Percentiles rank a stretch among this genome's conserved stretches.
Conservation (phyloP, 306 rosid species). For the Cicer yamashitae region DNA sequence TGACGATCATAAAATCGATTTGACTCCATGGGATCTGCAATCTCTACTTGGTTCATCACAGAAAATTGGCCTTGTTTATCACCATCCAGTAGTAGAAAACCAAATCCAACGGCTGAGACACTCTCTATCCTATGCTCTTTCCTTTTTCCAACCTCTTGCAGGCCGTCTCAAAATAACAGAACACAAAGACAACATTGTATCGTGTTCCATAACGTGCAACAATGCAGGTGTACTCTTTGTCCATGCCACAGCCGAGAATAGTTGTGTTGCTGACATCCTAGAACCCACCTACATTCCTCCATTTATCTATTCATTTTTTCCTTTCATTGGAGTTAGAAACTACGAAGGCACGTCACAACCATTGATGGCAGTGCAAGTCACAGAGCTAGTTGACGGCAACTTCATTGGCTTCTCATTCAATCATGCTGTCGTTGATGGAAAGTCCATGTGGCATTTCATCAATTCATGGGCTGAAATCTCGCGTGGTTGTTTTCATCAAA, state of each 20-base stretch:
- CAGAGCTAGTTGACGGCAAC: background rate
- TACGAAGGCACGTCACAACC: background rate
- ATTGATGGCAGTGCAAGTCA: background rate
- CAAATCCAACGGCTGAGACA: background rate
- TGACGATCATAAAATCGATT: background rate
- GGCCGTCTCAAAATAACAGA: background rate
- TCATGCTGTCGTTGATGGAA: background rate
- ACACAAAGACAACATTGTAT: background rate
- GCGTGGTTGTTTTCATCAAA: background rate
- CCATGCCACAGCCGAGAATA: background rate
- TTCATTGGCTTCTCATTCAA: background rate
- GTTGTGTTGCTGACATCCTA: background rate
- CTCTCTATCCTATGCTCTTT: background rate
- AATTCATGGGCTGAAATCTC: background rate
- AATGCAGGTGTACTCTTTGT: background rate
- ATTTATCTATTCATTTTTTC: background rate
- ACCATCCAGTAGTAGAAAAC: background rate
- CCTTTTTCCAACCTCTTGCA: background rate
- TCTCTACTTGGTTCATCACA: background rate
- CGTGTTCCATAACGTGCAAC: background rate
- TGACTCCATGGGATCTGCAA: slow-evolving; percentile 15
- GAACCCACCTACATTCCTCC: background rate
- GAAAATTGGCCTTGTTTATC: slow-evolving; percentile 6
- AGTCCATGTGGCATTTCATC: background rate
- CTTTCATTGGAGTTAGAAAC: background rate